Conservation (phyloP, 768 basidiomycete genomes). For the Favolaschia claudopus region DNA sequence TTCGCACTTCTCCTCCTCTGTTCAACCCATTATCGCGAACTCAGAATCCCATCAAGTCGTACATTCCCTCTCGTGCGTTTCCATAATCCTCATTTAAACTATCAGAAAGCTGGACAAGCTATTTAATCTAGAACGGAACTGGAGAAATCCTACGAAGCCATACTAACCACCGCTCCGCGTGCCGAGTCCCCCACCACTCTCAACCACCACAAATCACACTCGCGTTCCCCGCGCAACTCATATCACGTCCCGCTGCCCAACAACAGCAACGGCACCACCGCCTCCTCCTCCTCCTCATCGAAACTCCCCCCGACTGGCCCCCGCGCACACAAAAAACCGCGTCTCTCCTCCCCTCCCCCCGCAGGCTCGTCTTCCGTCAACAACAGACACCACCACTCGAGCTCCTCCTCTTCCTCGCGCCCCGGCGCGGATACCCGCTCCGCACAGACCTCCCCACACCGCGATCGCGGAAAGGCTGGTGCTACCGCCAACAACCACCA, state of each 20-base stretch:
- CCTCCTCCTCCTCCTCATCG: slow-evolving; percentile 40
- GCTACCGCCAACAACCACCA: slow-evolving; percentile 35
- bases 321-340: slow-evolving; percentile 81
- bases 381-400: slow-evolving; percentile 25
- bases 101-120: slow-evolving; percentile 10
- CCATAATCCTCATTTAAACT: slow-evolving; percentile 11
- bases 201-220: slow-evolving; percentile 46
- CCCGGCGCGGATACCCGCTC: slow-evolving; percentile 31
- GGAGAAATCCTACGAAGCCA: slow-evolving; percentile 76
- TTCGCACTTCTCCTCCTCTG: background rate
- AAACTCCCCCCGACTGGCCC: slow-evolving; percentile 81
- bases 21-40: slow-evolving; percentile 1
- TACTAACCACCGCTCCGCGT: slow-evolving; percentile 55
- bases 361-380: slow-evolving; percentile 29
- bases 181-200: too few relatives aligned
- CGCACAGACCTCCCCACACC: slow-evolving; percentile 24
- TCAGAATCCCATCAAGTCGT: slow-evolving; percentile 85
- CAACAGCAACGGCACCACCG: slow-evolving; percentile 26
- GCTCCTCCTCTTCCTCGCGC: slow-evolving; percentile 19
- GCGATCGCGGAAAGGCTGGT: slow-evolving; percentile 32
- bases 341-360: slow-evolving; percentile 57
- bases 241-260: slow-evolving; percentile 44
- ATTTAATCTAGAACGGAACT: slow-evolving; percentile 66
- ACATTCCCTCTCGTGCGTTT: slow-evolving; percentile 71
- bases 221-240: slow-evolving; percentile 56